These are phyloP conservation scores for Scedosporium apiospermum DNA, from an alignment of 2,329 filamentous ascomycete species.

Conservation along the genomic window DNA sequence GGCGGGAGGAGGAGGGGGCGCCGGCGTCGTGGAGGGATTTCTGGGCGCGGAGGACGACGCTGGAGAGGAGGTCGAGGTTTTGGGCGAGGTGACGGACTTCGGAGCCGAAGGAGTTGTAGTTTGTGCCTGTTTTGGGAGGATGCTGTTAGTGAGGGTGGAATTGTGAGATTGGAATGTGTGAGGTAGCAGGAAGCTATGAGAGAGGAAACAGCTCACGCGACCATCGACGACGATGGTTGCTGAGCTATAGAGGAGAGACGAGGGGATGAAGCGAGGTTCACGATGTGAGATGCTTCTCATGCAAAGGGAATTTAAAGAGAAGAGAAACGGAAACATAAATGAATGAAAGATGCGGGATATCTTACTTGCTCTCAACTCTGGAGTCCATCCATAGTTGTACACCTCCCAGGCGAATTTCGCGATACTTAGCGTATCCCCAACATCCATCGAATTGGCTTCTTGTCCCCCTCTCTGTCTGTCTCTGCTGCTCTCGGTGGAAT, in stretches of 20 bases:
- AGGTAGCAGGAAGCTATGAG: not conserved
- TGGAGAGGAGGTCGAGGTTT: slow-evolving; percentile 20
- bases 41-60: slow-evolving; percentile 18
- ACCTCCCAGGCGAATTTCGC: slow-evolving; percentile 22
- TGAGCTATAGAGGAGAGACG: no score
- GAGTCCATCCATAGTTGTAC: slow-evolving; percentile 21
- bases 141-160: not conserved
- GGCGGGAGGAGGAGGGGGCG: not conserved
- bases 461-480: slow-evolving; percentile 8
- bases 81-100: slow-evolving; percentile 20
- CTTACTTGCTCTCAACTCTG: slow-evolving; percentile 23
- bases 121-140: slow-evolving; percentile 11
- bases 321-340: not conserved
- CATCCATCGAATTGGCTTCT: not conserved
- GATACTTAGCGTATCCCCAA: slow-evolving; percentile 22
- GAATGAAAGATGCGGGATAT: not conserved
- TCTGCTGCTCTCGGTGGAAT: not conserved
- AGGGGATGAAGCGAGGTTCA: not conserved
- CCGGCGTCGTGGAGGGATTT: slow-evolving; percentile 16
- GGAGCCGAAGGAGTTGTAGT: slow-evolving; percentile 22
- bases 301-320: not conserved
- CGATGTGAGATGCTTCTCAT: no score
- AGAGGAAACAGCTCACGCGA: not conserved
- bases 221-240: not conserved
- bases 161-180: no score